Conservation (phyloP, 2,329 filamentous ascomycete genomes). For the Didymella lethalis region DNA sequence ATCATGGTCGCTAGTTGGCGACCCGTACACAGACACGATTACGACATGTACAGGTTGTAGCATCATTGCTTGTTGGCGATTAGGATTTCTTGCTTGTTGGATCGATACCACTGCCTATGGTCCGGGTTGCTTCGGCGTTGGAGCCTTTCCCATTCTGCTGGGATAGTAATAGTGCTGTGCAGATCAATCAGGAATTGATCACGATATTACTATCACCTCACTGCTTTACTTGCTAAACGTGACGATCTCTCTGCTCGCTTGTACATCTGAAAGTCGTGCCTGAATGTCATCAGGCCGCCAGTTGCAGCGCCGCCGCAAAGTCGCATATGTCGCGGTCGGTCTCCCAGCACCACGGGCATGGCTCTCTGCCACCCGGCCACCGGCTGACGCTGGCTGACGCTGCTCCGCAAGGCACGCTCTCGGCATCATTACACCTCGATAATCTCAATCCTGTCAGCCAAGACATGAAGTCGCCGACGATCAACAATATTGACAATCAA, state of each 20-base stretch:
- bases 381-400: slow-evolving; percentile 4
- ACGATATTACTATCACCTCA: not conserved
- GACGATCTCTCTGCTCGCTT: not conserved
- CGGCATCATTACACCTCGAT: not conserved
- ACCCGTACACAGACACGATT: slow-evolving; percentile 32
- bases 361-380: slow-evolving; percentile 2
- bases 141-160: slow-evolving; percentile 4
- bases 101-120: slow-evolving; percentile 25
- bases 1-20: slow-evolving; percentile 24
- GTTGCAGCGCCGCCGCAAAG: slow-evolving; percentile 3
- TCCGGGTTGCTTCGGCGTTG: slow-evolving; percentile 20
- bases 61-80: slow-evolving; percentile 10
- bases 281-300: not conserved
- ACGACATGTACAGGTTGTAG: slow-evolving; percentile 20
- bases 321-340: slow-evolving; percentile 1
- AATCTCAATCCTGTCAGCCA: not conserved
- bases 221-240: not conserved
- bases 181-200: slow-evolving; percentile 14
- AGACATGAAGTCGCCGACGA: slow-evolving; percentile 12
- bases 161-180: slow-evolving; percentile 21
- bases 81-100: slow-evolving; percentile 10
- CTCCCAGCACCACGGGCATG: slow-evolving; percentile 13
- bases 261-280: not conserved
- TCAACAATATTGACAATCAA: slow-evolving; percentile 2
- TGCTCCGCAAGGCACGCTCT: slow-evolving; percentile 7